These are phyloP conservation scores for Verticillium albo-atrum DNA, from an alignment of 2,329 filamentous ascomycete species.

Conservation along the genomic window DNA sequence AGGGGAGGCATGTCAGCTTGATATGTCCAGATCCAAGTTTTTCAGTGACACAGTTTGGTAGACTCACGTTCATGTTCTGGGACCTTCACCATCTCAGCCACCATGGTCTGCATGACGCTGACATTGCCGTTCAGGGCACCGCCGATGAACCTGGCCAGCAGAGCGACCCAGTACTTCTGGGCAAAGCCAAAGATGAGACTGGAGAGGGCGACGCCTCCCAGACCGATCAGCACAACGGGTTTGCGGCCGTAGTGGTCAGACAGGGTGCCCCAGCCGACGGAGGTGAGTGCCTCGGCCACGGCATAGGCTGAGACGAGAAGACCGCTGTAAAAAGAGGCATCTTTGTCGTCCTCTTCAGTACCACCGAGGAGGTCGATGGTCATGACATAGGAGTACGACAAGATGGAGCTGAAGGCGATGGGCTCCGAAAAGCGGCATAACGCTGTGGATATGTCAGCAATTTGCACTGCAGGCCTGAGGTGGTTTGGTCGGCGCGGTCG, in stretches of 20 bases:
- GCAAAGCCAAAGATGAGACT: slow-evolving; percentile 37
- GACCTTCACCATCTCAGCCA: slow-evolving; percentile 34
- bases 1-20: not conserved
- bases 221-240: slow-evolving; percentile 22
- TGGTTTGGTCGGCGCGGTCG: not conserved
- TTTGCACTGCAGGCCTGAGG: not conserved
- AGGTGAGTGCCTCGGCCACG: slow-evolving; percentile 36
- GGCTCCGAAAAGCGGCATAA: slow-evolving; percentile 41
- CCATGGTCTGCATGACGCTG: slow-evolving; percentile 36
- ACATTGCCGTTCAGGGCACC: slow-evolving; percentile 35
- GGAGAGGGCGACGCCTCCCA: slow-evolving; percentile 28
- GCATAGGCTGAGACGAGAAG: slow-evolving; percentile 41
- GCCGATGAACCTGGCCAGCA: slow-evolving; percentile 34
- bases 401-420: slow-evolving; percentile 40
- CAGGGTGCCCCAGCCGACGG: slow-evolving; percentile 35
- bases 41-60: not conserved
- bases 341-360: slow-evolving; percentile 17
- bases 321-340: slow-evolving; percentile 44
- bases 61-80: slow-evolving; percentile 33
- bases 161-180: slow-evolving; percentile 34
- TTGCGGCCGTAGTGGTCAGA: slow-evolving; percentile 33
- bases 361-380: slow-evolving; percentile 31
- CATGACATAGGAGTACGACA: slow-evolving; percentile 38
- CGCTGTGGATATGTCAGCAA: slow-evolving; percentile 18
- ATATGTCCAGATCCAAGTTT: not conserved